These are phyloP conservation scores for Populus hybrid DNA, from an alignment of 441 rosid genomes.

Conservation along the genomic window DNA sequence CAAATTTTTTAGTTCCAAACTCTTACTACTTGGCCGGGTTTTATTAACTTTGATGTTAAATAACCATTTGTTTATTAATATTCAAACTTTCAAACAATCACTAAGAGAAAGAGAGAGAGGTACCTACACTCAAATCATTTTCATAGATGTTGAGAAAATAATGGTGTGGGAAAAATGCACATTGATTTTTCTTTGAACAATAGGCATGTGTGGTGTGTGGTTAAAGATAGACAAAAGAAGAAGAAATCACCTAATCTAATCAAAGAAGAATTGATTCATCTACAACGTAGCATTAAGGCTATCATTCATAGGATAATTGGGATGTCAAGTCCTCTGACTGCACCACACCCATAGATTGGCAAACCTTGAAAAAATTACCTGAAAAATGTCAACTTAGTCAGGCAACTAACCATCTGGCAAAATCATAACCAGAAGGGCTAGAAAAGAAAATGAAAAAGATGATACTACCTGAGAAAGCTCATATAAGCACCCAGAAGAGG, in stretches of 20 bases:
- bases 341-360: neutral
- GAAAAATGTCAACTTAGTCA: neutral
- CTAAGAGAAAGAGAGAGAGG: neutral
- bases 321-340: neutral
- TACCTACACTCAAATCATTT: neutral
- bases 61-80: too few species aligned
- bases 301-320: neutral
- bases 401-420: neutral
- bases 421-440: neutral
- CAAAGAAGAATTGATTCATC: neutral
- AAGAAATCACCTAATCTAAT: neutral
- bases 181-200: too few species aligned
- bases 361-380: conserved; percentile 14
- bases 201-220: too few species aligned
- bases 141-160: neutral
- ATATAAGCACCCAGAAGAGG: conserved; percentile 11
- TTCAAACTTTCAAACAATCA: neutral
- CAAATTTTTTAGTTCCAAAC: too few species aligned
- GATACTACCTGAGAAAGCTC: conserved; percentile 14
- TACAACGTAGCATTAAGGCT: neutral
- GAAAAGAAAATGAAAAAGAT: neutral
- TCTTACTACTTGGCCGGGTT: too few species aligned
- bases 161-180: too few species aligned
- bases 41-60: too few species aligned
- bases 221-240: neutral